Conservation (phyloP, 768 basidiomycete species). For the Infundibulicybe gibba region DNA sequence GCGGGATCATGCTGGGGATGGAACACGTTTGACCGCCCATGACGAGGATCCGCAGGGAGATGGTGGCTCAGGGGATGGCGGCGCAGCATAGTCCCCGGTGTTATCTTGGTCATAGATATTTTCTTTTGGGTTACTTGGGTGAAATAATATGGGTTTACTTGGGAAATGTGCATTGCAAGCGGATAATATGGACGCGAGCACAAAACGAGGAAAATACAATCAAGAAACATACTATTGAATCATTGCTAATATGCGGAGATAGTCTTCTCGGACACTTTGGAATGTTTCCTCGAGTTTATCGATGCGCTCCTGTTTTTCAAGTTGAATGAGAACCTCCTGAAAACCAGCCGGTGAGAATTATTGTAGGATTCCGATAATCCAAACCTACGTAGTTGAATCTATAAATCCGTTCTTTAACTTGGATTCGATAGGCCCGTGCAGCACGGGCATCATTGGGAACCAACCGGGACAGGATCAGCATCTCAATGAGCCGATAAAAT, state of each 20-base stretch:
- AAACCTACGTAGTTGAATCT: slow-evolving; percentile 88
- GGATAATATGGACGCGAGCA: too few species aligned
- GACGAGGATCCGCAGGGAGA: slow-evolving; percentile 37
- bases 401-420: slow-evolving; percentile 93
- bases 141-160: not conserved
- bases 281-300: slow-evolving; percentile 94
- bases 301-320: slow-evolving; percentile 83
- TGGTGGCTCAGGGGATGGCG: slow-evolving; percentile 27
- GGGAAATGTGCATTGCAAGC: too few species aligned
- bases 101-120: not conserved
- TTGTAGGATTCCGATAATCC: not conserved
- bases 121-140: not conserved
- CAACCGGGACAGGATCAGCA: slow-evolving; percentile 75
- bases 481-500: slow-evolving; percentile 89
- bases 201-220: not conserved
- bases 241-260: slow-evolving; percentile 70
- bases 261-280: slow-evolving; percentile 81
- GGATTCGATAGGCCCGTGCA: slow-evolving; percentile 71
- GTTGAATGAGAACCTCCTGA: slow-evolving; percentile 83
- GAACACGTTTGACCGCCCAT: slow-evolving; percentile 17
- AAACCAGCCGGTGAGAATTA: not conserved
- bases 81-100: not conserved
- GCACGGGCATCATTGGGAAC: slow-evolving; percentile 55
- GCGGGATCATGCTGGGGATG: slow-evolving; percentile 33
- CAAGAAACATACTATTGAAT: slow-evolving; percentile 23